phyloP scores from a whole-genome alignment of 495 filamentous ascomycete genomes.

The Lepidopterella palustris region DNA sequence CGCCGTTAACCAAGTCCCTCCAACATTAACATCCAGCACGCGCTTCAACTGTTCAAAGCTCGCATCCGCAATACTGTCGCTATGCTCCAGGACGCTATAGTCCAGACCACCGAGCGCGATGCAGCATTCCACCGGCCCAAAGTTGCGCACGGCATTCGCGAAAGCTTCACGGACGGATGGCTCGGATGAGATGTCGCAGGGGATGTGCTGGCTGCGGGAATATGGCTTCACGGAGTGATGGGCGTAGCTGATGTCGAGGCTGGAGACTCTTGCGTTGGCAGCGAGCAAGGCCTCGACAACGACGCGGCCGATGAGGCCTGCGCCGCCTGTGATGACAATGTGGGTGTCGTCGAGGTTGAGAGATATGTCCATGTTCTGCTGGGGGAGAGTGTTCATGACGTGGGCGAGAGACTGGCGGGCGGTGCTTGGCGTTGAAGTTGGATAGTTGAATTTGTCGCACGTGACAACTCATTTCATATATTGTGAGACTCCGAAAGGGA shows the following conservation, averaged over 20 bases:
- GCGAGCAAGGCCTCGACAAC: conserved; percentile 37
- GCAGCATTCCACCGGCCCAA: conserved; percentile 37
- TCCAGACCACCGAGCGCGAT: conserved; percentile 41
- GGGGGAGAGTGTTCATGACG: too few relatives aligned
- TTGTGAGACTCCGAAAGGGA: too few relatives aligned
- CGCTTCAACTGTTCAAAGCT: conserved; percentile 33
- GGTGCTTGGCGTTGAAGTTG: too few relatives aligned
- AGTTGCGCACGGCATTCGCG: conserved; percentile 19
- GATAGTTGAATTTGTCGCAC: too few relatives aligned
- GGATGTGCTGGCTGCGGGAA: conserved; percentile 4
- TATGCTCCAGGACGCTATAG: conserved; percentile 36
- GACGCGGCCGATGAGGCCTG: conserved; percentile 35
- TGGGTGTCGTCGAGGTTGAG: conserved; percentile 36
- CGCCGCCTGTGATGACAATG: conserved; percentile 51
- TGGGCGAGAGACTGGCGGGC: not conserved
- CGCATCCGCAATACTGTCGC: conserved; percentile 35
- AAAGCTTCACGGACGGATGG: conserved; percentile 31
- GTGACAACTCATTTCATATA: too few relatives aligned
- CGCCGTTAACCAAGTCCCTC: conserved; percentile 41
- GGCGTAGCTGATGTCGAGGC: conserved; percentile 33
- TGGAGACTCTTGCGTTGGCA: conserved; percentile 37
- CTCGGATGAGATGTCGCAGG: conserved; percentile 36
- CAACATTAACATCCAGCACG: conserved; percentile 39
- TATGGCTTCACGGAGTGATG: not conserved
- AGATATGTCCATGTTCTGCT: conserved; percentile 29